Percentiles rank a stretch among this genome's conserved stretches.
Evolutionary conservation across 192 early-diverging fungal genomes (phyloP).

Genomic region (Coemansia sp.): DNA sequence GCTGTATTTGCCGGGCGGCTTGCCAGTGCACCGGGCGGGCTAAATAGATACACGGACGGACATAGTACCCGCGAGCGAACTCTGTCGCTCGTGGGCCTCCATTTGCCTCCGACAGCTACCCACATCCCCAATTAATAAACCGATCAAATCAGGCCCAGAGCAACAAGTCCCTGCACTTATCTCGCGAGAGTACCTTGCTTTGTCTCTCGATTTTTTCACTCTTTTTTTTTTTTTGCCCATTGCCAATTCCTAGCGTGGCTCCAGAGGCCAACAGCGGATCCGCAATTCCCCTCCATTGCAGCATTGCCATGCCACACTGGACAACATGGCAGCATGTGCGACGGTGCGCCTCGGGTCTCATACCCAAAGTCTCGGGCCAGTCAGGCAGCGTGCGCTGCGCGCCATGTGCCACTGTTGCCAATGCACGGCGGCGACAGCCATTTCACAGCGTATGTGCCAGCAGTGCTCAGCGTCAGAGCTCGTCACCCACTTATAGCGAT

Average conservation of each 20-base stretch:
- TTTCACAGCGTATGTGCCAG: background rate
- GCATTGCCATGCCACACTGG: slow-evolving; percentile 22
- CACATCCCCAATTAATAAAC: background rate
- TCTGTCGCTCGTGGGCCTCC: slow-evolving; percentile 46
- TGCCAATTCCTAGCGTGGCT: slow-evolving; percentile 1
- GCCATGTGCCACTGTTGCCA: background rate
- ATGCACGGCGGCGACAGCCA: background rate
- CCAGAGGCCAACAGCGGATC: background rate
- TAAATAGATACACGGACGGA: slow-evolving; percentile 26
- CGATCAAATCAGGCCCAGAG: background rate
- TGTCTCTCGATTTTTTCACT: background rate
- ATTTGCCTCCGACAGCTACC: slow-evolving; percentile 36
- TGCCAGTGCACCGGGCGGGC: slow-evolving; percentile 7
- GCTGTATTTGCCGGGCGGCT: slow-evolving; percentile 11
- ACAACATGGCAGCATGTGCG: slow-evolving; percentile 26
- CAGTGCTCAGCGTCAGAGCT: background rate
- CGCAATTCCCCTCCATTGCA: background rate
- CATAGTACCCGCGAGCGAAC: slow-evolving; percentile 48
- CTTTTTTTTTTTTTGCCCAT: background rate
- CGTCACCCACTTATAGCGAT: background rate
- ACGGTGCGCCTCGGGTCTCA: slow-evolving; percentile 8
- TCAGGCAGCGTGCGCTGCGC: background rate
- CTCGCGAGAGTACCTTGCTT: background rate
- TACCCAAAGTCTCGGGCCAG: background rate
- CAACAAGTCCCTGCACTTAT: background rate